phyloP scores from a whole-genome alignment of 305 asterid species.

The Striga hermonthica region DNA sequence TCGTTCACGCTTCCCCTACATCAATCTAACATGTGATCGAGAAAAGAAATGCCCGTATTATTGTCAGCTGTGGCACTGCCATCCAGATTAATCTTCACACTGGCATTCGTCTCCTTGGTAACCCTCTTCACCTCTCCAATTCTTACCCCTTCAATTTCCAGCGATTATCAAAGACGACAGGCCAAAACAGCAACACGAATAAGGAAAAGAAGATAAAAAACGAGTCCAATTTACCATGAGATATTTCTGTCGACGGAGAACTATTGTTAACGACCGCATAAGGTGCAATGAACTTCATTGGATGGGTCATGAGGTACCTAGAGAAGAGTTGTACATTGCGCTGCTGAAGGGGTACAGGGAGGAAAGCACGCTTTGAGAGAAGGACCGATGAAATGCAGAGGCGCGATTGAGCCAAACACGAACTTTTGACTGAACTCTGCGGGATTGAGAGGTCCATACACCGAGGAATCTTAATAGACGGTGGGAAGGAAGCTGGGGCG shows the following conservation, averaged over 20 bases:
- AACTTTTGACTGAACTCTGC: no score
- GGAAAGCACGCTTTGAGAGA: slow-evolving; percentile 32
- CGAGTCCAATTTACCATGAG: slow-evolving; percentile 36
- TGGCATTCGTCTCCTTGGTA: slow-evolving; percentile 89
- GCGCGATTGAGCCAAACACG: no score
- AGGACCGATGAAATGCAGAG: no score
- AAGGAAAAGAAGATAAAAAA: background rate
- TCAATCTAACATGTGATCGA: slow-evolving; percentile 96
- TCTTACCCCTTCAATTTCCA: slow-evolving; percentile 43
- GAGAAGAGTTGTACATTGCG: slow-evolving; percentile 34
- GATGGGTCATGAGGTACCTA: slow-evolving; percentile 27
- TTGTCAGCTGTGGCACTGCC: slow-evolving; percentile 81
- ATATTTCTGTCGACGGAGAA: slow-evolving; percentile 35
- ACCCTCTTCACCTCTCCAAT: slow-evolving; percentile 82
- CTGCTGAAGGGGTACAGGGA: slow-evolving; percentile 35
- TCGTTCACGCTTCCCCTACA: no score
- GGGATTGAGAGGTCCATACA: no score
- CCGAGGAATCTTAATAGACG: no score
- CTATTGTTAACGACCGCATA: slow-evolving; percentile 47
- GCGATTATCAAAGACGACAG: slow-evolving; percentile 2
- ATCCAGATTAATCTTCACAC: slow-evolving; percentile 80
- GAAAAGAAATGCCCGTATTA: slow-evolving; percentile 79
- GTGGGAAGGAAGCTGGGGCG: background rate
- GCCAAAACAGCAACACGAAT: background rate
- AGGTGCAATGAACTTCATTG: slow-evolving; percentile 35